Conservation (phyloP, 768 basidiomycete species). For the Lactarius sp. region DNA sequence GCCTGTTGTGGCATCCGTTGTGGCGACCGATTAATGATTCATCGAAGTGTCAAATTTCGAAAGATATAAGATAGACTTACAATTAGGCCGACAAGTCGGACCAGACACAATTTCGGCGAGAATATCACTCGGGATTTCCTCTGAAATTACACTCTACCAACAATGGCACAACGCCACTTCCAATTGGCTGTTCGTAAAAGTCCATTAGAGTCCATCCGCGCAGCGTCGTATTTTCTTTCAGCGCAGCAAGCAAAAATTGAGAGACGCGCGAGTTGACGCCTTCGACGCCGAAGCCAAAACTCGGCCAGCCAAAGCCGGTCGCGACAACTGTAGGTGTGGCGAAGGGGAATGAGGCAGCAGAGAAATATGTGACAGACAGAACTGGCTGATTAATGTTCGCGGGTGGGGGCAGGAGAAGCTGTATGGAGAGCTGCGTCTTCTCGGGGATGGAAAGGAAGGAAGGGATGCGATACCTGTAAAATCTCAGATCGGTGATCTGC, state of each 20-base stretch:
- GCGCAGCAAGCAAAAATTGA: conserved; percentile 59
- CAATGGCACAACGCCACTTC: conserved; percentile 52
- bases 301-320: conserved; percentile 79
- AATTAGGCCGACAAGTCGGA: not conserved
- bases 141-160: conserved; percentile 76
- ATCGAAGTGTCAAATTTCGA: not conserved
- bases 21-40: not conserved
- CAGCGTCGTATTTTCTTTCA: conserved; percentile 39
- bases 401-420: conserved; percentile 44
- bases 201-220: conserved; percentile 78
- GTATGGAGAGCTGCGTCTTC: conserved; percentile 58
- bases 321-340: conserved; percentile 75
- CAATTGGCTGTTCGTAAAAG: conserved; percentile 56
- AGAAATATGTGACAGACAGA: conserved; percentile 75
- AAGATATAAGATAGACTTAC: not conserved
- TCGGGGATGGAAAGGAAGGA: conserved; percentile 82
- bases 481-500: not conserved
- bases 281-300: conserved; percentile 70
- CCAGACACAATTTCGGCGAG: not conserved
- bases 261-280: conserved; percentile 79
- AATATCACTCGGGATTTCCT: conserved; percentile 30
- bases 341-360: conserved; percentile 76
- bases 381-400: conserved; percentile 34
- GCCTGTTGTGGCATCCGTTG: not conserved
- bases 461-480: conserved; percentile 68